Base-by-base conservation (phyloP, 768 basidiomycete genomes). In the Glaciozyma antarctica region DNA sequence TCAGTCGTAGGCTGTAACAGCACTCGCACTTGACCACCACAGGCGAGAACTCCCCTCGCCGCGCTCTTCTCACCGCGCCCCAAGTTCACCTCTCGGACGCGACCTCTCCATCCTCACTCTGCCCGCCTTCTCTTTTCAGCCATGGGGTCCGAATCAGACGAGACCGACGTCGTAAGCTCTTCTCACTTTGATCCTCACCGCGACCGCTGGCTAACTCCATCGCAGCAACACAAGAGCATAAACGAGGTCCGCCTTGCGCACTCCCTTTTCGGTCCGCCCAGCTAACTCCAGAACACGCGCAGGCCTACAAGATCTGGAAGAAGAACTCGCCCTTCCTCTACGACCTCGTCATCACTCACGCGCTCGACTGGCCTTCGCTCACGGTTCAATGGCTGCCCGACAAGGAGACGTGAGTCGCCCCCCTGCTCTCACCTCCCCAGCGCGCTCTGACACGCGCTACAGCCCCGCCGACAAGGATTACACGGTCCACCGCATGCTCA, bases 361-460 rank as follows among this genome's bases (percentile, higher is more conserved):
- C 94, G 41, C 81, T 98, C 58, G 91, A 95, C 77, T 99, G 95
- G 95, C 95, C 95, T 24, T 90, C 87, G 74, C 76, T 99, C 74
- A 99, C 95, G 7, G 92, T 90, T 76, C 95, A 98, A 78, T 99
- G 95, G 95, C 88, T 99, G 77, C 95, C 95, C 0, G 95, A 99
- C 81, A 87, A 85, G 77, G 90, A 97, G 78, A 83, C 84, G 93
- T 93, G 72, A 74, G 89, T 78, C 16, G 15, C 61, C 43, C n/a
- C 47, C 22, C 5, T 34, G 45, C 51, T 24, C 41, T 17, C 41
- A 26, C 17, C 9, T 24, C 61, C 24, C 7, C 15, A 24, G 52
- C 49, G 54, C 15, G 57, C 48, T 7, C 28, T 41, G 57, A 58
- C 45, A 65, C 53, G 30, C 51, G 30, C 24, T 61, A n/a, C 68